Conservation (phyloP, 331 rosid species). For the Telfairia occidentalis region DNA sequence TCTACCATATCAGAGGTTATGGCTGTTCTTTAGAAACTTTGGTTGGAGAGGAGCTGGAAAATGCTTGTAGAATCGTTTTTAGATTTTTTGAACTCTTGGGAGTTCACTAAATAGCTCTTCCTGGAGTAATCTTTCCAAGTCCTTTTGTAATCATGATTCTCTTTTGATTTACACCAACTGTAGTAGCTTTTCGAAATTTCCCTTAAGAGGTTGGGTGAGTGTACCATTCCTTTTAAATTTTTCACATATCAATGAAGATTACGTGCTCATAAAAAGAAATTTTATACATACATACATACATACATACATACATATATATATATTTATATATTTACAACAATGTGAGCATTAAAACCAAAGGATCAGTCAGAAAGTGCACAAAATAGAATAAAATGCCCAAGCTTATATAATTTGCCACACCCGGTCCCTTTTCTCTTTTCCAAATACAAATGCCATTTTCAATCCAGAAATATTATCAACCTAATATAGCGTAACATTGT, state of each 20-base stretch:
- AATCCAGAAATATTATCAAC: neutral
- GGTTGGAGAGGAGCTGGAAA: neutral
- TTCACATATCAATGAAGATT: neutral
- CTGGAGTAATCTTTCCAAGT: neutral
- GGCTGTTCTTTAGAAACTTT: neutral
- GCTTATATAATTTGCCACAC: neutral
- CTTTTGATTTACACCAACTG: slow-evolving; percentile 1
- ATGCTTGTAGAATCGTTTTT: neutral
- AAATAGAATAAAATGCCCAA: neutral
- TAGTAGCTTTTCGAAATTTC: neutral
- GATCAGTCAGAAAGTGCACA: no score
- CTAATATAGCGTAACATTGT: neutral
- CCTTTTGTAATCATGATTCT: neutral
- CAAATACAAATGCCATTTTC: neutral
- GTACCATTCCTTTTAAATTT: neutral
- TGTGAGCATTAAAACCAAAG: no score
- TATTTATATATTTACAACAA: no score
- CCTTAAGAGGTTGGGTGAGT: neutral
- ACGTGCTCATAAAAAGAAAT: neutral
- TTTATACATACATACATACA: no score
- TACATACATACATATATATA: no score
- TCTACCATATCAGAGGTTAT: neutral
- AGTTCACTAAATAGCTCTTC: neutral
- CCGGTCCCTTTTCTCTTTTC: neutral
- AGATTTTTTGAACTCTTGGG: neutral